A percentile compares a stretch with the other conserved stretches of the same genome.
phyloP scores from a whole-genome alignment of 1,284 basidiomycete genomes.

The Leccinum fallax region DNA sequence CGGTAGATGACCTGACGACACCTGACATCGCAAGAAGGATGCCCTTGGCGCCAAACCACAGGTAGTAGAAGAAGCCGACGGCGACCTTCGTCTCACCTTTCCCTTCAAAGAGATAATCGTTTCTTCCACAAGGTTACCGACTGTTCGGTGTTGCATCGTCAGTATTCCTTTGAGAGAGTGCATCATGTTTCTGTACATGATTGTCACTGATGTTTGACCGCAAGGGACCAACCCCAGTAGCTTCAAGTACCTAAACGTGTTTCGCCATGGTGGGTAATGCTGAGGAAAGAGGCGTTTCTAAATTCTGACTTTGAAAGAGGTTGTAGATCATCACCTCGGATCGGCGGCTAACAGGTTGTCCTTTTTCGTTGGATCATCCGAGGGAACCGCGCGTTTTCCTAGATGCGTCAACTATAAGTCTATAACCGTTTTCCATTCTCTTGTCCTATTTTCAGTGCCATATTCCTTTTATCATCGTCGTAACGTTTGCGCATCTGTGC shows the following conservation, averaged over 20 bases:
- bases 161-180: not conserved
- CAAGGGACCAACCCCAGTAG: not conserved
- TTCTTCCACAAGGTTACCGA: not conserved
- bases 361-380: not conserved
- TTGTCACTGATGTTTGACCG: not conserved
- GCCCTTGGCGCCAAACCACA: not conserved
- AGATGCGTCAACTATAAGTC: not conserved
- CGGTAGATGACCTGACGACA: not conserved
- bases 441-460: not conserved
- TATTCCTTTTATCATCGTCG: not conserved
- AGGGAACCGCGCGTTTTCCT: not conserved
- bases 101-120: not conserved
- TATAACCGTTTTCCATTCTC: not conserved
- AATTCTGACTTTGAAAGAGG: not conserved
- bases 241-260: not conserved
- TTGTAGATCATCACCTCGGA: not conserved
- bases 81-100: not conserved
- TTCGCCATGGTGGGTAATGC: not conserved
- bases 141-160: not conserved
- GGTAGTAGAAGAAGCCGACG: too few relatives aligned
- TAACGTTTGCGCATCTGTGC: not conserved
- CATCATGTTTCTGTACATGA: not conserved
- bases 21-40: not conserved
- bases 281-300: not conserved
- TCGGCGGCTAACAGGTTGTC: not conserved